Evolutionary conservation across 169 alveolate genomes (phyloP).

Genomic region (Plasmodium fragile): DNA sequence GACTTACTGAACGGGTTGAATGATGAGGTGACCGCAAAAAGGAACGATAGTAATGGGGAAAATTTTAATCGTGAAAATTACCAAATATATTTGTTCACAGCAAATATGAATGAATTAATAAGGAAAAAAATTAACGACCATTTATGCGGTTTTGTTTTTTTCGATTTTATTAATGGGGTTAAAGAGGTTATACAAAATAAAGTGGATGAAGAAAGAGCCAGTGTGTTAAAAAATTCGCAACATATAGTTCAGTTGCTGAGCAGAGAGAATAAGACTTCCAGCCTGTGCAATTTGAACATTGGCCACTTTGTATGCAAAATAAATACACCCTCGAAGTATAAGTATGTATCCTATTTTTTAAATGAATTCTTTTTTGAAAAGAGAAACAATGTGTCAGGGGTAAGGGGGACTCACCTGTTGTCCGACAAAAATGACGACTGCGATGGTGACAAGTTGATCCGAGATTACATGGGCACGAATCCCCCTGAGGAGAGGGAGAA

Average conservation of each 20-base stretch:
- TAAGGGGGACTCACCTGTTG: neutral
- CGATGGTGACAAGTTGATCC: conserved; percentile 16
- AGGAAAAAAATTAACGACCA: conserved; percentile 43
- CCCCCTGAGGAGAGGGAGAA: neutral
- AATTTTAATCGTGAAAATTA: conserved; percentile 15
- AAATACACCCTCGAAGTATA: conserved; percentile 64
- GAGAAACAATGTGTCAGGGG: neutral
- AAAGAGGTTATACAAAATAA: conserved; percentile 52
- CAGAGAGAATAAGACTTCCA: conserved; percentile 41
- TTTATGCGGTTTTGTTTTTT: conserved; percentile 61
- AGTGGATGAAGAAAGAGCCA: conserved; percentile 20
- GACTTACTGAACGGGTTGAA: neutral
- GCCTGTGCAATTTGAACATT: conserved; percentile 57
- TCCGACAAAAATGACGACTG: neutral
- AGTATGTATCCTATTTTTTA: conserved; percentile 74
- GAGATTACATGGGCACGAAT: conserved; percentile 11
- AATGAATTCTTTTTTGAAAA: conserved; percentile 54
- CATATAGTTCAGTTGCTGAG: conserved; percentile 31
- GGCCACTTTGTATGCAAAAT: conserved; percentile 68
- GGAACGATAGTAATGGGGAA: neutral
- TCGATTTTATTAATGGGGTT: conserved; percentile 63
- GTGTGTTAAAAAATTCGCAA: conserved; percentile 22
- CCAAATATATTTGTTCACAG: conserved; percentile 60
- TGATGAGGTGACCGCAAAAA: neutral
- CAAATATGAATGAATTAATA: conserved; percentile 47